These are phyloP conservation scores for Colletotrichum lini DNA, from an alignment of 2,329 filamentous ascomycete species.

Conservation along the genomic window DNA sequence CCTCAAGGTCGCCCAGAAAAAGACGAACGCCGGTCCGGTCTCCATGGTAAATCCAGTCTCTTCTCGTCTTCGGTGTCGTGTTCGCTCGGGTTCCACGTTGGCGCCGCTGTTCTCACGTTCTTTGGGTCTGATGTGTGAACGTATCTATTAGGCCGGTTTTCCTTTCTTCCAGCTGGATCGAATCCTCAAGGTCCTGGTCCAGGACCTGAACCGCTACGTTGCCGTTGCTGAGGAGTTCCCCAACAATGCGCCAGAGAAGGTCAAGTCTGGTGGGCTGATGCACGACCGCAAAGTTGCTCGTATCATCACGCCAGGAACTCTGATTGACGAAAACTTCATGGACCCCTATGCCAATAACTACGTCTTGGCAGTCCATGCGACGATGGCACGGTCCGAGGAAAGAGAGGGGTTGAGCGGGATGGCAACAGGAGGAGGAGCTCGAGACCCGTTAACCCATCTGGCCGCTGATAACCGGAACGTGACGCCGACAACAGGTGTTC, in stretches of 20 bases:
- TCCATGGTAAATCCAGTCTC: conserved; percentile 77
- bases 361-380: conserved; percentile 82
- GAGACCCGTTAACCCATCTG: conserved; percentile 28
- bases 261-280: conserved; percentile 83
- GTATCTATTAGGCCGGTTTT: conserved; percentile 79
- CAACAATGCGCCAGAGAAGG: conserved; percentile 77
- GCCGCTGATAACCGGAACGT: conserved; percentile 32
- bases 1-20: conserved; percentile 84
- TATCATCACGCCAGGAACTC: conserved; percentile 92
- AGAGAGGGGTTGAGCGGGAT: not conserved
- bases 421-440: not conserved
- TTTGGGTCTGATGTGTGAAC: conserved; percentile 45
- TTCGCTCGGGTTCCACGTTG: conserved; percentile 30
- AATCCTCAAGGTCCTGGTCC: conserved; percentile 92
- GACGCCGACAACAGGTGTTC: conserved; percentile 25
- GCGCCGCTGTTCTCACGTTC: conserved; percentile 36
- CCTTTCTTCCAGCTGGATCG: conserved; percentile 93
- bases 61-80: conserved; percentile 5
- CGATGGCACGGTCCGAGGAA: not conserved
- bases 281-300: conserved; percentile 89
- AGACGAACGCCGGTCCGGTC: conserved; percentile 82
- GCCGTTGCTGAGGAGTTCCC: conserved; percentile 95
- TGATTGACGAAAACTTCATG: conserved; percentile 98
- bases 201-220: conserved; percentile 91
- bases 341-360: conserved; percentile 96